Base-by-base conservation (phyloP, 768 basidiomycete genomes). In the Mycena polygramma region DNA sequence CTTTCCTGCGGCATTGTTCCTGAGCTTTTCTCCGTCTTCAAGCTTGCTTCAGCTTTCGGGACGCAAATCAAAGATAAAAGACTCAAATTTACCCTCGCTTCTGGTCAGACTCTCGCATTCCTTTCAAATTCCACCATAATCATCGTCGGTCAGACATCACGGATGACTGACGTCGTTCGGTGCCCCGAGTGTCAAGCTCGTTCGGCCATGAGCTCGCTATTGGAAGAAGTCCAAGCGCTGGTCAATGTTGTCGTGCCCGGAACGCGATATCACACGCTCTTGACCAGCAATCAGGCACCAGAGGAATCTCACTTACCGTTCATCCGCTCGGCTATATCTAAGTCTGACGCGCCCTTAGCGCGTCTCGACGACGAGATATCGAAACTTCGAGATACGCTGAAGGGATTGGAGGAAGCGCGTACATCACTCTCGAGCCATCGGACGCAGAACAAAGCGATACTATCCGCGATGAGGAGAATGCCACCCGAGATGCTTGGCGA, bases 401-500 rank as follows among this genome's bases (percentile, higher is more conserved):
- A 30, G 2, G 45, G 49, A 14, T 11, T 57, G 61, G 30, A 52
- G 15, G 55, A 30, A 4, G 46, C 51, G 9, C 62, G 37, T 20
- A 20, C 19, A 0, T 39, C 55, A 20, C 24, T 57, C 9, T 13
- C 9, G 14, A 15, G 20, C 22, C 24, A 41, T 26, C 55, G 14
- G 14, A 13, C 15, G 7, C 45, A 22, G 20, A 48, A 63, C 37
- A 41, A 37, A 11, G 48, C 36, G 22, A 58, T 69, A 17, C 46
- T 63, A 6, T 69, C 61, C 1, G 48, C 68, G 11, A 46, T 69
- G 6, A 26, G 59, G 26, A 35, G 67, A 15, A 68, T 68, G 53
- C 67, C 67, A 8, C 24, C 67, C 15, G 67, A 68, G 46, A 15
- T 68, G 17, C 36, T 68, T 14, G 15, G 37, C 53, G 67, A 68